Percentiles rank a stretch among this genome's conserved stretches.
Conservation (phyloP, 495 filamentous ascomycete species). For the Xylaria cubensis region DNA sequence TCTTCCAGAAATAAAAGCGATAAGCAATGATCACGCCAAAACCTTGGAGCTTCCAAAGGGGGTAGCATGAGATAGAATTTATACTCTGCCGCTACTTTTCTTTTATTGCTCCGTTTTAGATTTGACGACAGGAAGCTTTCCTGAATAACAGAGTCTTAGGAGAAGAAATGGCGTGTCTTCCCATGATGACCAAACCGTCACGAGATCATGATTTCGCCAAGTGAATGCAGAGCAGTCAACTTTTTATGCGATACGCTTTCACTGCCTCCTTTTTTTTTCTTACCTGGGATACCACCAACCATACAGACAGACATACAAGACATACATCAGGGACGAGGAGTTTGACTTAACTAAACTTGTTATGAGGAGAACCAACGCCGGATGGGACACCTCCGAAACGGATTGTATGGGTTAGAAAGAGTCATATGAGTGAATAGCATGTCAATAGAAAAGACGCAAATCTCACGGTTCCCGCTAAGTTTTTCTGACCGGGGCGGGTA, state of each 20-base stretch:
- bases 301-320: slow-evolving; percentile 8
- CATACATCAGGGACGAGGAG: slow-evolving; percentile 7
- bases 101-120: slow-evolving; percentile 5
- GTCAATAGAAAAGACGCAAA: slow-evolving; percentile 20
- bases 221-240: slow-evolving; percentile 8
- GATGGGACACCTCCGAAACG: slow-evolving; percentile 11
- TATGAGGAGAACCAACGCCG: slow-evolving; percentile 1
- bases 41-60: background rate
- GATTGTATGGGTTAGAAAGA: slow-evolving; percentile 17
- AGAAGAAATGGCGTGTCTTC: background rate
- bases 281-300: slow-evolving; percentile 2
- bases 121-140: background rate
- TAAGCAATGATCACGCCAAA: slow-evolving; percentile 6
- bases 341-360: slow-evolving; percentile 18
- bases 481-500: background rate
- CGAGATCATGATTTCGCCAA: background rate
- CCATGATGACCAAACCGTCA: background rate
- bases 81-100: background rate
- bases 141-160: background rate
- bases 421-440: slow-evolving; percentile 17
- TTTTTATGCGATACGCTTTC: background rate
- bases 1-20: slow-evolving; percentile 56
- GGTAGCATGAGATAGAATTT: background rate
- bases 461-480: background rate
- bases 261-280: background rate